Base-by-base conservation (phyloP, 306 rosid genomes). In the Nissolia schottii region DNA sequence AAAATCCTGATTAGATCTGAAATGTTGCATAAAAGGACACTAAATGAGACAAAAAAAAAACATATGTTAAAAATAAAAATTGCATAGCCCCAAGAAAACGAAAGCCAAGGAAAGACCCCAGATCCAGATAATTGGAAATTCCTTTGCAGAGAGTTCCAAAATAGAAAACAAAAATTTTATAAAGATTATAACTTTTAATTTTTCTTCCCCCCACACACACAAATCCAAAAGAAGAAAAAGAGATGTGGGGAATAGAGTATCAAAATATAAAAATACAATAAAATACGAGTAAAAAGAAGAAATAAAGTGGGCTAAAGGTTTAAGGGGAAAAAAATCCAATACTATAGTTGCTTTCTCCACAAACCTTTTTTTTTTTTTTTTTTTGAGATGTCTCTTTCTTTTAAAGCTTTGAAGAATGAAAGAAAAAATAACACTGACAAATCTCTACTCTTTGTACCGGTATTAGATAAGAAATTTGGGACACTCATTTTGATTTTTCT, bases 11-110 rank as follows among this genome's bases (percentile, higher is more conserved):
- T n/a, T 58, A 77, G 91, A 89, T 92, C 93, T 87, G 87, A 75
- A 83, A 14, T n/a, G 3, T 75, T 78, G 25, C 53, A 72, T 48
- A 64, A 63, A 67, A 83, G 54, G 82, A 82, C 89, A 77, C 48
- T 43, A 56, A 49, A 88, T 79, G 86, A 84, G 91, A 85, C 92
- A 87, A 85, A 79, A 74, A 48, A 57, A 40, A 32, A 66, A 45
- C 15, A 15, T 45, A 37, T 6, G 11, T 37, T n/a, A n/a, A n/a
- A n/a, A 45, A 73, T 51, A 64, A 72, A 80, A 75, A 75, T n/a
- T n/a, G n/a, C 85, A 60, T 82, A 81, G 15, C 70, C 88, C 91
- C 84, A 87, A n/a, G 87, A 84, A 79, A 87, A 83, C 85, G 84
- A 90, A 81, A 83, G 84, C 83, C 86, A 82, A 61, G 56, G 57